Evolutionary conservation across 108 stramenopile species (phyloP).

Genomic region (Nitzschia sp.): DNA sequence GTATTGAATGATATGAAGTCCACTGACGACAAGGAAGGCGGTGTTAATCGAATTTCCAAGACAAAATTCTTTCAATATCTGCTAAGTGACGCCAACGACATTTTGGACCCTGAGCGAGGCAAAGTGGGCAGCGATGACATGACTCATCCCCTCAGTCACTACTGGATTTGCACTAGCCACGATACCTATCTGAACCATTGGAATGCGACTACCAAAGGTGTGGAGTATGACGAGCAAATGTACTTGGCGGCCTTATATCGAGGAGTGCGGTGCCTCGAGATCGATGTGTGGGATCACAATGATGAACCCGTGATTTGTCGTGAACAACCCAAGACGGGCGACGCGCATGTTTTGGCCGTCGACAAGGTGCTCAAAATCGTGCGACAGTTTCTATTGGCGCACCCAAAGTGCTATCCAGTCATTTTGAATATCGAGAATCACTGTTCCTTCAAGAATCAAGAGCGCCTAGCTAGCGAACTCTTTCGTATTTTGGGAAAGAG

Average conservation of each 20-base stretch:
- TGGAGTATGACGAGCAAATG: slow-evolving; percentile 50
- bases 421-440: slow-evolving; percentile 95
- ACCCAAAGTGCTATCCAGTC: slow-evolving; percentile 80
- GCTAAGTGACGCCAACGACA: slow-evolving; percentile 65
- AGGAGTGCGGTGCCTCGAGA: slow-evolving; percentile 86
- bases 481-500: slow-evolving; percentile 48
- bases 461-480: slow-evolving; percentile 72
- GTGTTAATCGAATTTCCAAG: slow-evolving; percentile 57
- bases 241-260: slow-evolving; percentile 68
- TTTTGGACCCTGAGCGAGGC: slow-evolving; percentile 57
- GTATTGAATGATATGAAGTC: slow-evolving; percentile 40
- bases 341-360: slow-evolving; percentile 31
- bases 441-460: slow-evolving; percentile 80
- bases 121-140: slow-evolving; percentile 65
- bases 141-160: slow-evolving; percentile 85
- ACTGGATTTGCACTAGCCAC: slow-evolving; percentile 92
- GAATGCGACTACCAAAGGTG: slow-evolving; percentile 14
- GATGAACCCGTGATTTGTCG: slow-evolving; percentile 44
- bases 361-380: slow-evolving; percentile 51
- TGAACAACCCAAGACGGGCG: slow-evolving; percentile 3
- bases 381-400: slow-evolving; percentile 45
- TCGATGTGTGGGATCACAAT: slow-evolving; percentile 92
- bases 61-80: slow-evolving; percentile 57
- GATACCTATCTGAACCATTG: slow-evolving; percentile 81
- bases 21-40: slow-evolving; percentile 17